Base-by-base conservation (phyloP, 2,329 filamentous ascomycete genomes). In the Thermoascus crustaceus region DNA sequence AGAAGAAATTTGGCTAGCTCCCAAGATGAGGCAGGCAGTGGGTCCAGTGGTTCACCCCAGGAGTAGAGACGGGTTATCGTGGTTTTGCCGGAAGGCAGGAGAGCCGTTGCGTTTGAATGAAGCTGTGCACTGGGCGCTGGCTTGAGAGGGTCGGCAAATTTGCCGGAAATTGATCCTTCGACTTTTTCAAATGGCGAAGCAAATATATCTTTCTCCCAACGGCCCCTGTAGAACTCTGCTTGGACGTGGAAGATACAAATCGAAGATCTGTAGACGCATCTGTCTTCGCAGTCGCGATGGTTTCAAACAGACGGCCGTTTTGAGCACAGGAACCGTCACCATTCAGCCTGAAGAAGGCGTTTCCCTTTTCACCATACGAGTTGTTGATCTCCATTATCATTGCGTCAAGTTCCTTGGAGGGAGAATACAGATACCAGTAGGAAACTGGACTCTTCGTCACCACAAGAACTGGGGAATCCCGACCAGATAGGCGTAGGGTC, bases 331-430 rank as follows among this genome's bases (percentile, higher is more conserved):
- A n/a, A n/a, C n/a, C n/a, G n/a, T n/a, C n/a, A n/a, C n/a, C n/a
- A n/a, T 18, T 34, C 4, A 43, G 6, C 23, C 38, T 36, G n/a
- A 32, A 29, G 20, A 40, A 31, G 2, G 46, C 20, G 19, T 43
- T 43, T 10, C 31, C 34, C 24, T 43, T 43, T 22, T 43, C 41
- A 8, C 25, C 21, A 18, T 34, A 47, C 2, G 40, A 38, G 9
- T 53, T 42, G 24, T 39, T 44, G 18, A 47, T 47, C 21, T 41
- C 44, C 25, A 39, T 36, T 23, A 42, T 46, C 4, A 43, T 38
- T 1, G 29, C 41, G 16, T 21, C 30, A 2, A 41, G 35, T 8
- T 43, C 41, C 20, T 32, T 29, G 0, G 36, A 32, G 7, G 36
- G 14, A 7, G 33, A 38, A 25, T 43, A 43, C 17, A 43, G 41